Percentiles rank a stretch among this genome's conserved stretches.
Conservation (phyloP, 2,329 filamentous ascomycete genomes). For the Periconia macrospinosa region DNA sequence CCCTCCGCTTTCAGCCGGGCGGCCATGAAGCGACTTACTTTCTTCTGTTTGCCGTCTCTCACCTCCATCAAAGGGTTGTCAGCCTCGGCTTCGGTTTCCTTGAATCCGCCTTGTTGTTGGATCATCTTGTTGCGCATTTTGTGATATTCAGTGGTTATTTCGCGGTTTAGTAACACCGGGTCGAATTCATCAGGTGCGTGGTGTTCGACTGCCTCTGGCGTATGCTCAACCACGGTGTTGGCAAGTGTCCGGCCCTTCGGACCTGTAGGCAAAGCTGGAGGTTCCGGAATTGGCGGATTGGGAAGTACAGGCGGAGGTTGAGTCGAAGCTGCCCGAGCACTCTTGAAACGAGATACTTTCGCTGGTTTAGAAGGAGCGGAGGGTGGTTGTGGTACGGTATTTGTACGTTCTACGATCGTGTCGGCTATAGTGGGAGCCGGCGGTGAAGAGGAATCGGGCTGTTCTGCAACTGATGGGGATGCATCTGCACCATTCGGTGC, state of each 20-base stretch:
- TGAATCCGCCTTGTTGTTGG: constrained; percentile 79
- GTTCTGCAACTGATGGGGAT: background rate
- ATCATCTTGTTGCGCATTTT: constrained; percentile 81
- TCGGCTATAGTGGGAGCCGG: constrained; percentile 35
- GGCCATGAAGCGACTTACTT: constrained; percentile 73
- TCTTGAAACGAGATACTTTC: constrained; percentile 48
- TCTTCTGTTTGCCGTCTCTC: constrained; percentile 60
- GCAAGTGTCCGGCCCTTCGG: constrained; percentile 59
- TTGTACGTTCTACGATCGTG: constrained; percentile 37
- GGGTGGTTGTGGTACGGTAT: constrained; percentile 10
- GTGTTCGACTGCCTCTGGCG: constrained; percentile 35
- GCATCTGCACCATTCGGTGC: constrained; percentile 47
- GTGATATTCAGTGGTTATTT: constrained; percentile 83
- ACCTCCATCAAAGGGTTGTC: constrained; percentile 68
- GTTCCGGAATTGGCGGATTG: constrained; percentile 24
- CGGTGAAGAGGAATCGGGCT: constrained; percentile 43
- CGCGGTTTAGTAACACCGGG: constrained; percentile 69
- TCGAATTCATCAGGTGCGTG: constrained; percentile 59
- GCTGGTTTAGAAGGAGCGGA: constrained; percentile 24
- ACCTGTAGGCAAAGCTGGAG: constrained; percentile 39
- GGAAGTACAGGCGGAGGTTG: constrained; percentile 18
- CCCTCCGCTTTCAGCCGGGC: constrained; percentile 56
- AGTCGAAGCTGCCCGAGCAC: constrained; percentile 25
- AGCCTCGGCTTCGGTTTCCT: constrained; percentile 66
- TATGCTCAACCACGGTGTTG: constrained; percentile 59